Conservation (phyloP, 2,329 filamentous ascomycete genomes). For the Incumbomyces lentus region DNA sequence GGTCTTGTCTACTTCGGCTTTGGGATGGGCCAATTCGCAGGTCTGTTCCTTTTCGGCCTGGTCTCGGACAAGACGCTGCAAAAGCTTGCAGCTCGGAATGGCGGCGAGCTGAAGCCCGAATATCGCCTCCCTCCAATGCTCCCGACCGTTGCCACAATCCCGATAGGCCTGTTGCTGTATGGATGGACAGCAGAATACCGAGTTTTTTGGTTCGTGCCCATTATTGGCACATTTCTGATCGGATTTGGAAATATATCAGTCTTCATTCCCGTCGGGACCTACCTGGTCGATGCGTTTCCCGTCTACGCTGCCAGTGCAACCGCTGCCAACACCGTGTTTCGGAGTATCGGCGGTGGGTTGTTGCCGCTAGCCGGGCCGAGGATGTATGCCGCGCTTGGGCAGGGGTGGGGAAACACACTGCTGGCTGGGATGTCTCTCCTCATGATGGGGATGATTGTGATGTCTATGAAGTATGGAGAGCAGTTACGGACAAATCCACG, state of each 20-base stretch:
- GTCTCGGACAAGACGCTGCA: constrained; percentile 2
- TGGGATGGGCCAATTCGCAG: constrained; percentile 31
- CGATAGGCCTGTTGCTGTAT: constrained; percentile 47
- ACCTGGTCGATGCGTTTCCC: constrained; percentile 48
- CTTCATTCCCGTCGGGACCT: constrained; percentile 33
- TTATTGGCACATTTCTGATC: constrained; percentile 48
- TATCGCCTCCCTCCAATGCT: constrained; percentile 47
- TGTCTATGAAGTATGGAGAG: constrained; percentile 29
- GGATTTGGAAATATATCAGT: constrained; percentile 46
- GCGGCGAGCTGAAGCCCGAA: constrained; percentile 35
- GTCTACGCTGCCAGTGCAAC: constrained; percentile 40
- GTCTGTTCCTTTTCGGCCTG: constrained; percentile 21
- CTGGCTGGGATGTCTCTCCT: constrained; percentile 32
- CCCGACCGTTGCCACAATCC: constrained; percentile 43
- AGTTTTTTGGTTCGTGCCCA: constrained; percentile 50
- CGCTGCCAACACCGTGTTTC: constrained; percentile 45
- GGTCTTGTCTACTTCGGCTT: constrained; percentile 42
- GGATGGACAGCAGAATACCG: constrained; percentile 47
- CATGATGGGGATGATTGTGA: constrained; percentile 33
- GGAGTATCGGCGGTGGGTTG: constrained; percentile 47
- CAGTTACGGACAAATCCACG: constrained; percentile 24
- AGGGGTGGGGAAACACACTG: constrained; percentile 44
- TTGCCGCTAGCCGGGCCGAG: constrained; percentile 51
- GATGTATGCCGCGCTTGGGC: constrained; percentile 37
- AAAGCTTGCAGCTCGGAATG: constrained; percentile 17